A percentile compares a stretch with the other conserved stretches of the same genome.
phyloP scores from a whole-genome alignment of 2,329 filamentous ascomycete genomes.

The Trichoderma simmonsii region DNA sequence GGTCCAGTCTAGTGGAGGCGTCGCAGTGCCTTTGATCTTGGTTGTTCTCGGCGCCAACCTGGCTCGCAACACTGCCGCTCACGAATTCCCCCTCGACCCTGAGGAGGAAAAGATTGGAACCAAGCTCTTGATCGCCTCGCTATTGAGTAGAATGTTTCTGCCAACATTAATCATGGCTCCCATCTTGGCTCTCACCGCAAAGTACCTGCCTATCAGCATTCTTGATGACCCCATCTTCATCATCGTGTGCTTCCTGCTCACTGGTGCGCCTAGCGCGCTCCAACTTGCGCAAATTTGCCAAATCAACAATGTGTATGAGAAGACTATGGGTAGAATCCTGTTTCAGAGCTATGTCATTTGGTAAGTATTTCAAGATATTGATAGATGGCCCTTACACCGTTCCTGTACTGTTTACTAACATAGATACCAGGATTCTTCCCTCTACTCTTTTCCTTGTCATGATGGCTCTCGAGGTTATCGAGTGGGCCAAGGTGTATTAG shows the following conservation, averaged over 20 bases:
- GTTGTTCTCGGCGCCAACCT: slow-evolving; percentile 95
- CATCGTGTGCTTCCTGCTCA: slow-evolving; percentile 94
- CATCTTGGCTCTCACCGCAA: slow-evolving; percentile 79
- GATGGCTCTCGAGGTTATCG: slow-evolving; percentile 85
- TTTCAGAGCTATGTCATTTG: slow-evolving; percentile 90
- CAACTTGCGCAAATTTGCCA: slow-evolving; percentile 98
- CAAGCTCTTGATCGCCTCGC: slow-evolving; percentile 78
- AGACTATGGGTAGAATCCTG: slow-evolving; percentile 85
- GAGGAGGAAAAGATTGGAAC: slow-evolving; percentile 68
- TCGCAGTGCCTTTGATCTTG: slow-evolving; percentile 91
- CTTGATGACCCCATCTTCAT: slow-evolving; percentile 97
- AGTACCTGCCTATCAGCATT: slow-evolving; percentile 89
- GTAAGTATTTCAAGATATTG: slow-evolving; percentile 48
- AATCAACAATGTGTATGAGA: slow-evolving; percentile 94
- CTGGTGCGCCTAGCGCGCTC: slow-evolving; percentile 86
- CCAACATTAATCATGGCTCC: slow-evolving; percentile 92
- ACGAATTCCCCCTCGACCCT: slow-evolving; percentile 59
- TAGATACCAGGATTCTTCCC: slow-evolving; percentile 70
- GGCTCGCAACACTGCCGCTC: slow-evolving; percentile 81
- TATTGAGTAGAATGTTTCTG: slow-evolving; percentile 87
- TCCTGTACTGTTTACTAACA: slow-evolving; percentile 28
- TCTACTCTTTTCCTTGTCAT: slow-evolving; percentile 89
- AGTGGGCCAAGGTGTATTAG: slow-evolving; percentile 63
- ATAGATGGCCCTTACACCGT: not conserved
- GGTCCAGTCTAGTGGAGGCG: slow-evolving; percentile 77